These are phyloP conservation scores for Penicillium arizonense DNA, from an alignment of 495 filamentous ascomycete genomes.

Conservation along the genomic window DNA sequence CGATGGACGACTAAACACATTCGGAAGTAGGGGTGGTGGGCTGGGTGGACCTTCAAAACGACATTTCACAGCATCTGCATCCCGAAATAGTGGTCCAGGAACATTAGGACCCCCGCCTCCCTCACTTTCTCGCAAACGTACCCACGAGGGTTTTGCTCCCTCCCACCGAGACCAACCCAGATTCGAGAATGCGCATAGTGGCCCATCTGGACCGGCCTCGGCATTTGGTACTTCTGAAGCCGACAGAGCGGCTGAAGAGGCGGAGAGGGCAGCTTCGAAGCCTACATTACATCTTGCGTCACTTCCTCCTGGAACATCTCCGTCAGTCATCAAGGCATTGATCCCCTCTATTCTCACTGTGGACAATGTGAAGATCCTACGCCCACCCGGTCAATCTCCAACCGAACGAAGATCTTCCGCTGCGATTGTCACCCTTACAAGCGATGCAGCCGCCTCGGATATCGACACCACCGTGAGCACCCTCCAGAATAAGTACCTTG, in stretches of 20 bases:
- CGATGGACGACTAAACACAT: conserved; percentile 30
- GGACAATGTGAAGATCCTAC: conserved; percentile 75
- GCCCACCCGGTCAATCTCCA: conserved; percentile 52
- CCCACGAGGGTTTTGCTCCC: conserved; percentile 45
- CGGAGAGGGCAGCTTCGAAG: conserved; percentile 74
- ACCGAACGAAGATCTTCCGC: conserved; percentile 74
- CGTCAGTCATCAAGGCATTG: conserved; percentile 69
- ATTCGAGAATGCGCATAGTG: not conserved
- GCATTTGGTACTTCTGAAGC: conserved; percentile 56
- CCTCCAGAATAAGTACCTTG: conserved; percentile 84
- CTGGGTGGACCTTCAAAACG: conserved; percentile 48
- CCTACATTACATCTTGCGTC: conserved; percentile 79
- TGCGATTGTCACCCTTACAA: conserved; percentile 81
- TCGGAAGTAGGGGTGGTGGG: conserved; percentile 40
- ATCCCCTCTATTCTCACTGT: conserved; percentile 67
- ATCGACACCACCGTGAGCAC: conserved; percentile 78
- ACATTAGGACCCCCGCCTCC: conserved; percentile 65
- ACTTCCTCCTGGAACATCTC: conserved; percentile 63
- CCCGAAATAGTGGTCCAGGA: conserved; percentile 70
- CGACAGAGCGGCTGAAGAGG: conserved; percentile 48
- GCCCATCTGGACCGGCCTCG: conserved; percentile 35
- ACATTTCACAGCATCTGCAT: conserved; percentile 52
- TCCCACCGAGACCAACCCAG: conserved; percentile 26
- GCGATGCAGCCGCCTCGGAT: conserved; percentile 80
- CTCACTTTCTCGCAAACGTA: conserved; percentile 50